These are phyloP conservation scores for Alternaria dauci DNA, from an alignment of 2,329 filamentous ascomycete species.

Conservation along the genomic window DNA sequence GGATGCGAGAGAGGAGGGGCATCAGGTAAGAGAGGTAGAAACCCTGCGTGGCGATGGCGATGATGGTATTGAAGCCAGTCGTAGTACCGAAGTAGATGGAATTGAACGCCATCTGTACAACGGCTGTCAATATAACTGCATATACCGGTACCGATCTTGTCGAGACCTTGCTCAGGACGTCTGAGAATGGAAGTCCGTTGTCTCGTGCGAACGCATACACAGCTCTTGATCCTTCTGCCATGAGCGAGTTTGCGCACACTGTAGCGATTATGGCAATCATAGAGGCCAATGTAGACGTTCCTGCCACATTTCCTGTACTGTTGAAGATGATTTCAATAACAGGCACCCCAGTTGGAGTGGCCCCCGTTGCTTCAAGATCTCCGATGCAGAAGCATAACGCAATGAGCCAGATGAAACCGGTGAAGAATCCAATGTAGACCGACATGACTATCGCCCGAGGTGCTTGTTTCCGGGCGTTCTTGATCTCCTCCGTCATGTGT, in stretches of 20 bases:
- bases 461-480: slow-evolving; percentile 60
- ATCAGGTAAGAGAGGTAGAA: slow-evolving; percentile 68
- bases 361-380: slow-evolving; percentile 57
- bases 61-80: slow-evolving; percentile 65
- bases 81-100: slow-evolving; percentile 65
- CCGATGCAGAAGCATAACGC: slow-evolving; percentile 54
- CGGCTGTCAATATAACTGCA: slow-evolving; percentile 57
- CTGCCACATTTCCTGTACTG: slow-evolving; percentile 56
- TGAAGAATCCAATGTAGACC: slow-evolving; percentile 51
- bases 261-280: slow-evolving; percentile 61
- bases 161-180: slow-evolving; percentile 57
- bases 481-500: slow-evolving; percentile 66
- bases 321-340: slow-evolving; percentile 64
- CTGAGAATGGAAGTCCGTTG: slow-evolving; percentile 62
- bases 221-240: slow-evolving; percentile 58
- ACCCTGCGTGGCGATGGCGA: slow-evolving; percentile 65
- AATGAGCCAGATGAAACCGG: slow-evolving; percentile 52
- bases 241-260: slow-evolving; percentile 57
- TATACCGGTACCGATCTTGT: slow-evolving; percentile 60
- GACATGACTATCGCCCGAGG: slow-evolving; percentile 56
- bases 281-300: slow-evolving; percentile 56
- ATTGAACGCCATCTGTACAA: slow-evolving; percentile 62
- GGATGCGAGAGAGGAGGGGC: slow-evolving; percentile 61
- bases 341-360: slow-evolving; percentile 59
- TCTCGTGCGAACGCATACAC: slow-evolving; percentile 62